Base-by-base conservation (phyloP, 2,329 filamentous ascomycete genomes). In the Penicillium paneum region DNA sequence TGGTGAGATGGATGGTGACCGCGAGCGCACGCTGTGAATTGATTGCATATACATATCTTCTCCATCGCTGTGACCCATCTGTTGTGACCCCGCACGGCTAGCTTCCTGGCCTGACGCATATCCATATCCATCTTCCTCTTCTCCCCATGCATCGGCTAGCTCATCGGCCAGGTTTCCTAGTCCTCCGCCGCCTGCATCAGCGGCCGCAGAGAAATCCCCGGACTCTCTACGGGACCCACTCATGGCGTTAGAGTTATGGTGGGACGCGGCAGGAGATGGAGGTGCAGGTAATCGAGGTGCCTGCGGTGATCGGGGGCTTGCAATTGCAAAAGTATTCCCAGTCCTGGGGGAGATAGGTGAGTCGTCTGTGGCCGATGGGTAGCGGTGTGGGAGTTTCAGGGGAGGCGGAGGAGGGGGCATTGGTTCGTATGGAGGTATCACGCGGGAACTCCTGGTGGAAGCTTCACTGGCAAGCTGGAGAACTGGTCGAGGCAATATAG, bases 121-220 rank as follows among this genome's bases (percentile, higher is more conserved):
- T 44, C 71, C 74, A 48, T 79, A 78, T 24, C 74, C 76, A 15
- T 72, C 75, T 43, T 80, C 79, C 28, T 81, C 80, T 35, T 77
- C 70, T 21, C 80, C 81, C 76, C 79, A 83, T n/a, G 80, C 79
- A 61, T 83, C 81, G 26, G 81, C 84, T 24, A 87, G 71, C 65
- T 87, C 84, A 64, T 87, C 84, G 28, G 84, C 84, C 47, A 87
- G 69, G 59, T 81, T 86, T 24, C 83, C 84, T 49, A 85, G 68
- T 10, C 82, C 83, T 40, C 76, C 74, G 2, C 69, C 71, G 5
- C 59, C 52, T n/a, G 62, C 61, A 29, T 69, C 69, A 40, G 62
- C 54, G 21, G 63, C 49, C 13, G 55, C 61, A n/a, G 69, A 68
- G 59, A 73, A 75, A 54, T 76, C 74, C 55, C 68, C 73, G 12